phyloP scores from a whole-genome alignment of 495 filamentous ascomycete species.

The Hypoxylon rickii region DNA sequence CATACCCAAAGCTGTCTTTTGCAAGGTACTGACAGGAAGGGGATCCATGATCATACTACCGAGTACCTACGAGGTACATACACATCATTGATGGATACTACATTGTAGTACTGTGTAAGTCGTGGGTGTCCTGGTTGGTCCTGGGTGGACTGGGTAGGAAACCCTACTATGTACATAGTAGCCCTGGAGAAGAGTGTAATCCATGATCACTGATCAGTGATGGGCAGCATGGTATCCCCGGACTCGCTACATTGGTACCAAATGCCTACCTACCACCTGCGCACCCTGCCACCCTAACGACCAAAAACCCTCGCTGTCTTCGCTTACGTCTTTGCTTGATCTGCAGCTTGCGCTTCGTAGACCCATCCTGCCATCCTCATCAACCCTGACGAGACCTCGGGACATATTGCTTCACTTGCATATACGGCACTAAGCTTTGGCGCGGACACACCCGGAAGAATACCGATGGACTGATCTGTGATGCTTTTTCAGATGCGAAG shows the following conservation, averaged over 20 bases:
- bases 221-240: constrained; percentile 34
- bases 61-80: no score
- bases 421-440: constrained; percentile 6
- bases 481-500: constrained; percentile 6
- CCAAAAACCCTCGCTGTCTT: constrained; percentile 9
- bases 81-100: no score
- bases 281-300: no score
- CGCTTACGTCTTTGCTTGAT: constrained; percentile 18
- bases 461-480: neutral
- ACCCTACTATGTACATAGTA: no score
- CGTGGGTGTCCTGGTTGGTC: no score
- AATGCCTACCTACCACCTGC: no score
- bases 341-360: constrained; percentile 1
- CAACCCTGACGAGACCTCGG: constrained; percentile 26
- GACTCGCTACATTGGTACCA: constrained; percentile 27
- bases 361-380: constrained; percentile 7
- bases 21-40: constrained; percentile 21
- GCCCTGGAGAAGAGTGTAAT: no score
- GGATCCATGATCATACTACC: no score
- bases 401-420: constrained; percentile 26
- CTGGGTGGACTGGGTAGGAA: no score
- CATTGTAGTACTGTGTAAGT: no score
- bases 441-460: constrained; percentile 7
- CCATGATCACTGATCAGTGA: constrained; percentile 19
- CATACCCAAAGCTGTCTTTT: constrained; percentile 7